Evolutionary conservation across 768 basidiomycete species (phyloP).

Genomic region (Tephrocybe sp.): DNA sequence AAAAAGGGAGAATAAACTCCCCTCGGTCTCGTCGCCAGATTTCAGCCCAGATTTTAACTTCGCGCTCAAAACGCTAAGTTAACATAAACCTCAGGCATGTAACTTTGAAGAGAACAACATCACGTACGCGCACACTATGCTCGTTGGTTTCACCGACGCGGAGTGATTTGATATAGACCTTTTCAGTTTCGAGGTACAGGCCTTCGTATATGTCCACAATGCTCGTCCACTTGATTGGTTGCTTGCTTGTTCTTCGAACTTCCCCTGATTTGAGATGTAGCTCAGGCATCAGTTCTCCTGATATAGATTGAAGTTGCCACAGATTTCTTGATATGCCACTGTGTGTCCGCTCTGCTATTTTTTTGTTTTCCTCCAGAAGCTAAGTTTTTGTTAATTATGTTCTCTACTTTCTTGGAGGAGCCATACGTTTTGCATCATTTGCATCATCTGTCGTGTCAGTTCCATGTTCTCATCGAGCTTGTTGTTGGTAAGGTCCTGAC

Average conservation of each 20-base stretch:
- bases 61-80: conserved; percentile 46
- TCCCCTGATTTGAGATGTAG: conserved; percentile 51
- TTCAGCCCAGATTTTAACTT: conserved; percentile 52
- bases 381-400: too few species aligned
- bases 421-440: conserved; percentile 47
- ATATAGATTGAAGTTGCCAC: conserved; percentile 46
- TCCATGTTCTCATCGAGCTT: conserved; percentile 22
- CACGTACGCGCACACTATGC: conserved; percentile 37
- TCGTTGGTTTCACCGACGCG: conserved; percentile 49
- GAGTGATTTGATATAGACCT: conserved; percentile 55
- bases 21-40: conserved; percentile 53
- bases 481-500: conserved; percentile 33
- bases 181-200: conserved; percentile 48
- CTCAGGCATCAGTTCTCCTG: conserved; percentile 45
- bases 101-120: neutral
- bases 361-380: conserved; percentile 31
- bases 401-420: too few species aligned
- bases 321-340: conserved; percentile 46
- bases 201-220: conserved; percentile 58
- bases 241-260: conserved; percentile 44
- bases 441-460: conserved; percentile 41
- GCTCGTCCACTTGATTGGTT: conserved; percentile 48
- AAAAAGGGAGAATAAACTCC: conserved; percentile 52
- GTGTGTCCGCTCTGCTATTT: conserved; percentile 32
- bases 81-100: conserved; percentile 2